Conservation (phyloP, 176 grass and related monocot genomes). For the Carex parvula region DNA sequence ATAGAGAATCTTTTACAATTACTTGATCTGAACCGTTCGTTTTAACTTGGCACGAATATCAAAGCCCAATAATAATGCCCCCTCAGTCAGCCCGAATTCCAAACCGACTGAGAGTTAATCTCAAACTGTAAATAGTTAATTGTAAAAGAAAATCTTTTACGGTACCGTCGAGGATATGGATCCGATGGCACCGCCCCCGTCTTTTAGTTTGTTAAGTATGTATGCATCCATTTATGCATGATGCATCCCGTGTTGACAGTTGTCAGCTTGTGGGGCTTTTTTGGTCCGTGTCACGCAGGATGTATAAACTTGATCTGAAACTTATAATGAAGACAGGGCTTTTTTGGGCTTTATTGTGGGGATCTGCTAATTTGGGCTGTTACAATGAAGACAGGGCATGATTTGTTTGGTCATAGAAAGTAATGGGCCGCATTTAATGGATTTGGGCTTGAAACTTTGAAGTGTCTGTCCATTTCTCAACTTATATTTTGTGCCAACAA, state of each 20-base stretch:
- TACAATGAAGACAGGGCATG: background rate
- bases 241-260: constrained; percentile 4
- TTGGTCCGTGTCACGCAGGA: background rate
- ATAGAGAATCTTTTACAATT: too few relatives aligned
- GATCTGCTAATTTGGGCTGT: background rate
- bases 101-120: too few relatives aligned
- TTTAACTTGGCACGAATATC: too few relatives aligned
- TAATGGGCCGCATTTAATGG: background rate
- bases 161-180: too few relatives aligned
- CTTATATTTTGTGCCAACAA: background rate
- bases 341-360: too few relatives aligned
- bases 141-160: too few relatives aligned
- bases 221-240: background rate
- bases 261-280: background rate
- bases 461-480: background rate
- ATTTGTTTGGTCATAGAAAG: background rate
- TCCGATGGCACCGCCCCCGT: background rate
- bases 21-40: too few relatives aligned
- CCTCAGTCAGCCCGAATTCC: too few relatives aligned
- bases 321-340: too few relatives aligned
- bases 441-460: background rate
- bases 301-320: background rate
- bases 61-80: too few relatives aligned
- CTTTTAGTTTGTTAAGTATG: background rate
- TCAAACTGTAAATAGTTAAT: too few relatives aligned